phyloP scores from a whole-genome alignment of 768 basidiomycete genomes.

The Boletus coccyginus region DNA sequence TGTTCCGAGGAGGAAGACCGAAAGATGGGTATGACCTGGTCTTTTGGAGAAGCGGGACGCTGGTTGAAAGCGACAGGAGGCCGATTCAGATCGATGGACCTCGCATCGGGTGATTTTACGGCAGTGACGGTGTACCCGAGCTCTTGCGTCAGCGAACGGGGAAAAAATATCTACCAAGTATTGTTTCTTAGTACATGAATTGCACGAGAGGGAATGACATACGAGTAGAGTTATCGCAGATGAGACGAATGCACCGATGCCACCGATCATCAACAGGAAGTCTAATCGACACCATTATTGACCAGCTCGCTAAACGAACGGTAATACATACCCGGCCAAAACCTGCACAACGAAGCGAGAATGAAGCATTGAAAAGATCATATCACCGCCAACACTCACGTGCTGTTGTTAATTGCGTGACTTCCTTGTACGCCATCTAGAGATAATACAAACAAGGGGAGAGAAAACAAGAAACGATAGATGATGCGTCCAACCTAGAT shows the following conservation, averaged over 20 bases:
- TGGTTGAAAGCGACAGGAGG: slow-evolving; percentile 1
- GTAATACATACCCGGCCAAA: slow-evolving; percentile 53
- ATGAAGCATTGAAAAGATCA: slow-evolving; percentile 1
- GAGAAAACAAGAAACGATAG: slow-evolving; percentile 72
- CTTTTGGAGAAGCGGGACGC: slow-evolving; percentile 23
- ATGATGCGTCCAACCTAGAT: slow-evolving; percentile 63
- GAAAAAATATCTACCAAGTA: slow-evolving; percentile 64
- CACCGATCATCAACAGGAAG: slow-evolving; percentile 67
- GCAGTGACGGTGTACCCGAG: slow-evolving; percentile 50
- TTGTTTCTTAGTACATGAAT: neutral
- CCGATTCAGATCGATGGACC: slow-evolving; percentile 21
- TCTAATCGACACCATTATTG: slow-evolving; percentile 37
- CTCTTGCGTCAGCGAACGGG: slow-evolving; percentile 66
- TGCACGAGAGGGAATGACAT: slow-evolving; percentile 23
- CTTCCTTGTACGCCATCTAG: slow-evolving; percentile 56
- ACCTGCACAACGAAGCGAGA: slow-evolving; percentile 34
- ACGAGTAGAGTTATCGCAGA: slow-evolving; percentile 80
- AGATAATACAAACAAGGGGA: slow-evolving; percentile 66
- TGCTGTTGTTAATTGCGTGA: slow-evolving; percentile 48
- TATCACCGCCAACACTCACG: slow-evolving; percentile 43
- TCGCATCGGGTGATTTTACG: slow-evolving; percentile 29
- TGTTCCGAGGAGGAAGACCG: slow-evolving; percentile 15
- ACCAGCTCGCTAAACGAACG: neutral
- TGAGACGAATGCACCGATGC: slow-evolving; percentile 74
- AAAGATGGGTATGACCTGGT: slow-evolving; percentile 22